Evolutionary conservation across 352 stramenopile species (phyloP), one percentile per base, ranked within the genome.

Genomic region (Pythium aristosporum): DNA sequence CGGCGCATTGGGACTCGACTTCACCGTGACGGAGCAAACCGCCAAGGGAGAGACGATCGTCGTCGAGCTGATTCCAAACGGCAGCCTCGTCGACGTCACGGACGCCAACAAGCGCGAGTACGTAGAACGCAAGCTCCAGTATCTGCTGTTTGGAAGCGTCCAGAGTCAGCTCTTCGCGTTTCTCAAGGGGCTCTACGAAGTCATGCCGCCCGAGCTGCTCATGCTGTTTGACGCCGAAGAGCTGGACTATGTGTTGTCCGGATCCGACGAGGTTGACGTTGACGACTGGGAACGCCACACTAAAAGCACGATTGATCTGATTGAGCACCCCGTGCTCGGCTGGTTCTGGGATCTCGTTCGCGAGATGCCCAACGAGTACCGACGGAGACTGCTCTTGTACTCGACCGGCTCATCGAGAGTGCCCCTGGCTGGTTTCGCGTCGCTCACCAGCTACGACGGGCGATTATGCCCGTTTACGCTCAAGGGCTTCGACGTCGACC

Each of bases 331-430:
- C 18, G 68, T 78, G 1, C 71, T 64, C 12, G 54, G 64, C 30
- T 98, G 94, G 96, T 99, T 99, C 67, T 99, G 97, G 97, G 96
- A 98, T 57, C 87, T 98, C 34, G 85, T 99, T 67, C 85, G 88
- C 28, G 83, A 89, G 49, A 91, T 92, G 82, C 77, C 85, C 13
- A 88, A 87, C 55, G 80, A 93, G 61, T 88, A 93, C 37, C 76
- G 83, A 0, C 78, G 81, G 0, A 78, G 82, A 8, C 71, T 96
- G 57, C 69, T 96, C 23, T 72, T 91, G 23, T 96, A 94, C 49
- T 74, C 83, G 10, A 96, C 88, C 10, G 88, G 88, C 9, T 92
- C 80, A 16, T 80, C 85, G 2, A 84, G 84, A 21, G 87, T 91
- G 10, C 87, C 87, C 39, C 64, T 92, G 32, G 79, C 77, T 9